Evolutionary conservation across 2,329 filamentous ascomycete genomes (phyloP), one percentile per base, ranked within the genome.

Genomic region (Epichloe coenophiala): DNA sequence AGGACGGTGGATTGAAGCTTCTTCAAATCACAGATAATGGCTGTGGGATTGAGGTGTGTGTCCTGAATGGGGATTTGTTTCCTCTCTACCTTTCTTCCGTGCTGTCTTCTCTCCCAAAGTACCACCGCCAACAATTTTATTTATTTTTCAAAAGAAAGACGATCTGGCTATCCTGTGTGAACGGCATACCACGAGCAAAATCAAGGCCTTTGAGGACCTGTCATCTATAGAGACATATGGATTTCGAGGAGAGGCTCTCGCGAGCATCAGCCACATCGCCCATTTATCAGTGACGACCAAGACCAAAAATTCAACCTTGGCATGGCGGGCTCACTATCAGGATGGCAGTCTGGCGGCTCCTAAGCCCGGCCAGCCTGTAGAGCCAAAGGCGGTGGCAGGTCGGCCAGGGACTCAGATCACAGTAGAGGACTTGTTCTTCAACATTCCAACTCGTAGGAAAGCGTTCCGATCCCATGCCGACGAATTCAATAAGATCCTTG

Each of bases 1-100:
- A 95, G 66, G 93, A 98, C 45, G 93, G 93, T 9, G 93, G 94
- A 0, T 73, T 98, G 55, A 98, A 97, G 66, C 72, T 97, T 40
- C 76, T 98, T 15, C 94, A 98, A 62, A 96, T 98, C 59, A 95
- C 90, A 3, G 93, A 98, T 65, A 98, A 98, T 66, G 93, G 93
- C 15, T 86, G 89, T 65, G 93, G 93, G 31, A 98, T 98, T 58
- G 84, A 94, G 70, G 89, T 94, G 68, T 63, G 78, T 49, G n/a
- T 23, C 19, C 13, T 7, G 23, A 23, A 42, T 9, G 11, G 7
- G 11, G 11, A 13, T 23, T 41, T n/a, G 3, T 9, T 41, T 9
- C 21, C 15, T 37, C 12, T 37, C 12, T 19, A 19, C 8, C 27
- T 39, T 43, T 27, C 19, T 37, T 23, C 5, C 5, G 17, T 8